Conservation (phyloP, 1,139 yeast species). For the Saccharomyces hybrid region DNA sequence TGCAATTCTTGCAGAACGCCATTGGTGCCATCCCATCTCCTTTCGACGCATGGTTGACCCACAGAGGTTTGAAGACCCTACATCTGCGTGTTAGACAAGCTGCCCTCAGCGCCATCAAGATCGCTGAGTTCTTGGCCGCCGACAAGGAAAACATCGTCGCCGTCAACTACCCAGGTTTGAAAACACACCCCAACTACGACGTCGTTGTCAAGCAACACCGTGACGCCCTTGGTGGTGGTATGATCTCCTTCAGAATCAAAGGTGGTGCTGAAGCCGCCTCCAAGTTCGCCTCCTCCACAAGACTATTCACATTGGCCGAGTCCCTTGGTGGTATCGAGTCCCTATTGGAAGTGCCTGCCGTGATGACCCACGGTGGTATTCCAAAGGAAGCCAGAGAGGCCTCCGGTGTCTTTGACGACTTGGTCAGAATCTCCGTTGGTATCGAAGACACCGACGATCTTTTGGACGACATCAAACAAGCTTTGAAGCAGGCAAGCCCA, state of each 20-base stretch:
- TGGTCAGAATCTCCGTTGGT: conserved; percentile 79
- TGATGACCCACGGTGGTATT: conserved; percentile 91
- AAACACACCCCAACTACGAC: conserved; percentile 54
- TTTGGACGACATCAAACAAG: conserved; percentile 65
- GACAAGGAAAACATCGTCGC: conserved; percentile 41
- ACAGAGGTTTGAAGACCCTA: conserved; percentile 83
- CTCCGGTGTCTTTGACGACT: conserved; percentile 74
- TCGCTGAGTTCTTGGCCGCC: conserved; percentile 60
- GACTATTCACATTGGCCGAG: conserved; percentile 79
- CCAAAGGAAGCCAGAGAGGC: conserved; percentile 74
- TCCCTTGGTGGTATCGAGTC: conserved; percentile 89
- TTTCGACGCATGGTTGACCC: conserved; percentile 88
- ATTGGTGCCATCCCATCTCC: conserved; percentile 86
- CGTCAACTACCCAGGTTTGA: conserved; percentile 79
- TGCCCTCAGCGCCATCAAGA: conserved; percentile 54
- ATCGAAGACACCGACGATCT: conserved; percentile 78
- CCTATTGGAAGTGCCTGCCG: conserved; percentile 80
- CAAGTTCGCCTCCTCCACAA: conserved; percentile 63
- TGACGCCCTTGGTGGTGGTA: conserved; percentile 84
- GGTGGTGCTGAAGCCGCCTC: conserved; percentile 79
- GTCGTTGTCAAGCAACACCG: conserved; percentile 72
- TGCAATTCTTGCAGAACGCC: conserved; percentile 79
- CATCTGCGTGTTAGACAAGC: conserved; percentile 75
- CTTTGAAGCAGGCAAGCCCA: conserved; percentile 42
- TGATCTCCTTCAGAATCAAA: conserved; percentile 77